Conservation (phyloP, 345 rosid species). For the Populus simonii region DNA sequence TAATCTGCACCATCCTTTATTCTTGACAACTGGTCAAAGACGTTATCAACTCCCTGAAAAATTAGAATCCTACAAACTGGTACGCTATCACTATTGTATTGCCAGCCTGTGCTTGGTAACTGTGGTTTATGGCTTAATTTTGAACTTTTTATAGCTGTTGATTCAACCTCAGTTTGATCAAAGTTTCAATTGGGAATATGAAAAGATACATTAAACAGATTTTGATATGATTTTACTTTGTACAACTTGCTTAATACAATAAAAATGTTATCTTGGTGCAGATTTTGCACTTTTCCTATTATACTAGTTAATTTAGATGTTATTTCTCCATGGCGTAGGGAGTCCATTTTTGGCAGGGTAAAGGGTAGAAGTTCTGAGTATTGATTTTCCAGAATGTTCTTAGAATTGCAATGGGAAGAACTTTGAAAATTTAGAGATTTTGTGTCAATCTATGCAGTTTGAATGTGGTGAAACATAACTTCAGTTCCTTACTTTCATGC, state of each 20-base stretch:
- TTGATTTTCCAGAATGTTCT: background rate
- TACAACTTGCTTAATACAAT: background rate
- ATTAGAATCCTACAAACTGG: conserved; percentile 81
- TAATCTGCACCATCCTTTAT: conserved; percentile 86
- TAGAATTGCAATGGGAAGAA: background rate
- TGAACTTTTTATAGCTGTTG: background rate
- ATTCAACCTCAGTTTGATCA: background rate
- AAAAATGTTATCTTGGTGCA: background rate
- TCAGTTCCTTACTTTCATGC: background rate
- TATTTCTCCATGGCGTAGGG: background rate
- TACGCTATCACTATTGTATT: conserved; percentile 30
- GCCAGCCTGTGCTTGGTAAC: background rate
- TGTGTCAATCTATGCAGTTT: background rate
- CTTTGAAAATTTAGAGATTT: background rate
- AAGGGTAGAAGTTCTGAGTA: no score
- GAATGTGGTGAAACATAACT: background rate
- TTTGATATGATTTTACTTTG: background rate
- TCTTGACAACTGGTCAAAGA: conserved; percentile 70
- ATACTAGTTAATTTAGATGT: no score
- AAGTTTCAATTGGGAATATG: background rate
- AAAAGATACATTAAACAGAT: background rate
- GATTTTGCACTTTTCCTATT: background rate
- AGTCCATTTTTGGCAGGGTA: background rate
- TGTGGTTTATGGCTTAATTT: background rate
- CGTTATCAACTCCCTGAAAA: conserved; percentile 79